Percentiles rank a stretch among this genome's conserved stretches.
phyloP scores from a whole-genome alignment of 805 yeast species.

The Ogataea angusta region DNA sequence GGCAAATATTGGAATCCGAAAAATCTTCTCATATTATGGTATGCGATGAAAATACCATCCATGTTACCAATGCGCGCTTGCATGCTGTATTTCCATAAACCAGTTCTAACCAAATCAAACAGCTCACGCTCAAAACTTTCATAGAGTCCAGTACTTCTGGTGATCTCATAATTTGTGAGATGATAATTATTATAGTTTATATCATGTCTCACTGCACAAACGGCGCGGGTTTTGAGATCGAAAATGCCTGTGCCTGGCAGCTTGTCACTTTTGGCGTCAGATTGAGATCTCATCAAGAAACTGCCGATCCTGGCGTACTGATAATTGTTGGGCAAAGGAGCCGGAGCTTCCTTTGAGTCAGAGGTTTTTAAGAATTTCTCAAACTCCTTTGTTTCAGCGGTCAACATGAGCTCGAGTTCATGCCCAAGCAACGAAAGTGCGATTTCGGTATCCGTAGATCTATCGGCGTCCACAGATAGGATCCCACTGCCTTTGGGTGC shows the following conservation, averaged over 20 bases:
- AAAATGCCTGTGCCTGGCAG: constrained; percentile 90
- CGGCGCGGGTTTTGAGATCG: constrained; percentile 91
- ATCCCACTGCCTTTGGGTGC: constrained; percentile 37
- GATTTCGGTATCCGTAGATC: constrained; percentile 61
- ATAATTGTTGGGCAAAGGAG: constrained; percentile 36
- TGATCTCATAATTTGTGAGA: constrained; percentile 66
- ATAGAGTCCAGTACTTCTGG: constrained; percentile 55
- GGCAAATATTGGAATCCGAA: constrained; percentile 93
- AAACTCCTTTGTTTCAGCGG: constrained; percentile 55
- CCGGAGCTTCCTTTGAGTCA: constrained; percentile 6
- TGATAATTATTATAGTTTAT: constrained; percentile 48
- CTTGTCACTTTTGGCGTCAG: constrained; percentile 74
- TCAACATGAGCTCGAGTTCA: constrained; percentile 71
- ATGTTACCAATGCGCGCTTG: constrained; percentile 94
- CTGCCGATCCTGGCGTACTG: constrained; percentile 69
- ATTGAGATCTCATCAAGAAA: constrained; percentile 83
- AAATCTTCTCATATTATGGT: constrained; percentile 74
- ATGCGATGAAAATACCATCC: constrained; percentile 95
- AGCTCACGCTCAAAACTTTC: constrained; percentile 85
- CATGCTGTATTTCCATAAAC: constrained; percentile 77
- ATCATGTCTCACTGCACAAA: constrained; percentile 80
- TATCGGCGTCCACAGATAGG: constrained; percentile 70
- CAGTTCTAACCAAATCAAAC: constrained; percentile 69
- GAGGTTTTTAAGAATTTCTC: constrained; percentile 30
- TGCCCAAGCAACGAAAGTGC: constrained; percentile 75